Evolutionary conservation across 148 eudicot genomes (phyloP), one percentile per base, ranked within the genome.

Genomic region (Persicaria tinctoria): DNA sequence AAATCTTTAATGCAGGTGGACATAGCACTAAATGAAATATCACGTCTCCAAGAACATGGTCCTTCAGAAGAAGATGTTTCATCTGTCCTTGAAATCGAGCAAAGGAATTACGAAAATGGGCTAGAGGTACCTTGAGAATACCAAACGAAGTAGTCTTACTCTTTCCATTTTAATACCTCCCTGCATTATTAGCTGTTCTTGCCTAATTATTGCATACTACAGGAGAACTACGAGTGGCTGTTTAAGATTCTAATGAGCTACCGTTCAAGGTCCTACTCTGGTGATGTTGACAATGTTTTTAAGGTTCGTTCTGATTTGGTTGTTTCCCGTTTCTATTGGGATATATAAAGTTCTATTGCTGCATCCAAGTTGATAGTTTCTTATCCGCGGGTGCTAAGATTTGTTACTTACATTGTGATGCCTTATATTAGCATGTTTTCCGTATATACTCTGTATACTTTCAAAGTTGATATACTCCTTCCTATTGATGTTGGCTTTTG

Each of bases 61-160:
- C 93, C 98, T 69, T 84, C 88, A 53, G 85, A 84, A 79, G 85
- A 87, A 79, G 98, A 93, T 84, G 84, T 90, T 47, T 89, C 80
- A 49, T 63, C 93, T 75, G 77, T 93, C 49, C 96, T 93, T 83
- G 98, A 93, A 83, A 89, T 93, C 74, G 98, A 93, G 75, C 98
- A 89, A 83, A 90, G 98, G 70, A 81, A 85, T 72, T 88, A 93
- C 82, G 98, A 93, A 81, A 93, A 93, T 86, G 98, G 92, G 76
- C 78, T 88, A 74, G 93, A 93, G 90, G 96, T 87, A 32, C 32
- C 48, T 18, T 79, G 16, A 53, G 48, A 6, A 32, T 32, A 32
- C 41, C 41, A 32, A 32, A 32, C 41, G 41, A 32, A 32, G 41
- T 32, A 32, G 41, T 32, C 41, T 32, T 32, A 32, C 2, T 1